These are phyloP conservation scores for Melaleuca quinquenervia DNA, from an alignment of 345 rosid species.

Conservation along the genomic window DNA sequence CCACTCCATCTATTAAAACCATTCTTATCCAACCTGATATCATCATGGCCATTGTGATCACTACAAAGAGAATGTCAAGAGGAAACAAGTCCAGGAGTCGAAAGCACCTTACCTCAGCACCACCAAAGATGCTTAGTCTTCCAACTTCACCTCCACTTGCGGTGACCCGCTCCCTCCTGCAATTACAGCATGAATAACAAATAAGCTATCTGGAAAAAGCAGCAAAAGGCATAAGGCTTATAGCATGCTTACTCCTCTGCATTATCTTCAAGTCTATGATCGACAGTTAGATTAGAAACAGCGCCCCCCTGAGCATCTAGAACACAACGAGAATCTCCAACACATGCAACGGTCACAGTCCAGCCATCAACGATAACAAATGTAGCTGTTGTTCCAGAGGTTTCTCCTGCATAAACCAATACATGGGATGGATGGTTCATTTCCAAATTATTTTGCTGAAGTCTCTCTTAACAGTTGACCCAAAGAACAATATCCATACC, in stretches of 20 bases:
- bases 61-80: background rate
- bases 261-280: conserved; percentile 88
- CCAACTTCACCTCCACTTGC: conserved; percentile 99
- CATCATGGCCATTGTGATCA: background rate
- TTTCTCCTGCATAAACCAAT: conserved; percentile 50
- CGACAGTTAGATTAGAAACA: conserved; percentile 70
- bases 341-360: conserved; percentile 91
- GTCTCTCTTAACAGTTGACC: background rate
- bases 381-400: conserved; percentile 91
- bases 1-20: background rate
- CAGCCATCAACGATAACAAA: conserved; percentile 86
- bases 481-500: conserved; percentile 17
- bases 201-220: background rate
- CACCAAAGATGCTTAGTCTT: conserved; percentile 78
- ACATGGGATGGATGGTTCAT: conserved; percentile 1
- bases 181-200: background rate
- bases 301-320: conserved; percentile 65
- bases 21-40: background rate
- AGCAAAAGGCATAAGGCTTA: conserved; percentile 1
- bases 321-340: conserved; percentile 89
- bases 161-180: conserved; percentile 80
- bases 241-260: conserved; percentile 55
- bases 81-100: background rate
- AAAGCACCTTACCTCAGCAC: conserved; percentile 46
- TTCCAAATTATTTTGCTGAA: background rate